These are phyloP conservation scores for Pistacia vera DNA, from an alignment of 345 rosid species.

Conservation along the genomic window DNA sequence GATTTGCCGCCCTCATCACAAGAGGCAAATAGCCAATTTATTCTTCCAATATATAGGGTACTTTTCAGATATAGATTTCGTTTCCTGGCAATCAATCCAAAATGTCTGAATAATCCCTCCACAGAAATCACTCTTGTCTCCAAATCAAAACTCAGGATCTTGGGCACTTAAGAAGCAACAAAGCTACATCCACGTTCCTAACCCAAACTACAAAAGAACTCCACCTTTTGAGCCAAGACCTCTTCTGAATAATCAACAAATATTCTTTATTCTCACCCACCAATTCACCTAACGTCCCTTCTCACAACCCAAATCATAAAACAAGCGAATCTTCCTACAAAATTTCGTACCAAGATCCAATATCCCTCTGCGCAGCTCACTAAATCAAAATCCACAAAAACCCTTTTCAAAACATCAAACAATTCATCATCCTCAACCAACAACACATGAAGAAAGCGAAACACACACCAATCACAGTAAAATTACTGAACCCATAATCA, in stretches of 20 bases:
- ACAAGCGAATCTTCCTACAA: too few species aligned
- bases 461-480: too few species aligned
- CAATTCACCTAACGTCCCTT: constrained; percentile 49
- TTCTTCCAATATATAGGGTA: constrained; percentile 45
- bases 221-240: too few species aligned
- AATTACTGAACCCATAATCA: too few species aligned
- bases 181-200: constrained; percentile 40
- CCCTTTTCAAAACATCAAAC: too few species aligned
- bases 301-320: too few species aligned
- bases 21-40: constrained; percentile 61
- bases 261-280: constrained; percentile 41
- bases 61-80: constrained; percentile 26
- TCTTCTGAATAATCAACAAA: constrained; percentile 49
- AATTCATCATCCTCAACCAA: too few species aligned
- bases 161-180: constrained; percentile 49
- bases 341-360: too few species aligned
- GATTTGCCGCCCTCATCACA: constrained; percentile 40
- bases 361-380: too few species aligned
- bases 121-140: constrained; percentile 47
- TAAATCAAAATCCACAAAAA: too few species aligned
- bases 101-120: too few species aligned
- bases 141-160: constrained; percentile 49
- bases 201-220: constrained; percentile 60
- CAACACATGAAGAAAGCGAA: too few species aligned
- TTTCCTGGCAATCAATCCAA: constrained; percentile 48